phyloP scores from a whole-genome alignment of 2,329 filamentous ascomycete species.

The Xylariaceae sp. region DNA sequence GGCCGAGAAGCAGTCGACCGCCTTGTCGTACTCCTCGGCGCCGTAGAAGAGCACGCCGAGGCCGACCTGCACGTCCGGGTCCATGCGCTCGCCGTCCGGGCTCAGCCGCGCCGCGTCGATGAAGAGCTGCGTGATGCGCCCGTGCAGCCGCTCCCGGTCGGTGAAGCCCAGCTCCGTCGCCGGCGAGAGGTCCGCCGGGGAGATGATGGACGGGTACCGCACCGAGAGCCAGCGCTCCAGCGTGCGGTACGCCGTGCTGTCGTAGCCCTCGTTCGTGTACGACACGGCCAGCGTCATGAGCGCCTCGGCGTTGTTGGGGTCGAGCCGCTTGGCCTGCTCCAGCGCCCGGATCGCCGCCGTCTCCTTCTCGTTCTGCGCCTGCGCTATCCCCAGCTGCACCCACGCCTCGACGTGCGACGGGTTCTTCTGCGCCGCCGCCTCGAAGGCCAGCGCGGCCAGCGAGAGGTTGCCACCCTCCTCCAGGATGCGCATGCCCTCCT shows the following conservation, averaged over 20 bases:
- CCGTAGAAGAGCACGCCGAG: slow-evolving; percentile 96
- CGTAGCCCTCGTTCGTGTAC: slow-evolving; percentile 98
- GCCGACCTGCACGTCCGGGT: slow-evolving; percentile 95
- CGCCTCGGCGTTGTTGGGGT: slow-evolving; percentile 78
- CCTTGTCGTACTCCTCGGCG: slow-evolving; percentile 95
- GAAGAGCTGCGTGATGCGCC: slow-evolving; percentile 84
- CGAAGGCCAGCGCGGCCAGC: slow-evolving; percentile 86
- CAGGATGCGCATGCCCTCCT: slow-evolving; percentile 90
- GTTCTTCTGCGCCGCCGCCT: slow-evolving; percentile 88
- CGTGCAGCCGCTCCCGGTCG: slow-evolving; percentile 81
- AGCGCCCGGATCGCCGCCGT: slow-evolving; percentile 89
- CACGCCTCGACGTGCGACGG: slow-evolving; percentile 84
- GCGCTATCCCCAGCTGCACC: slow-evolving; percentile 83
- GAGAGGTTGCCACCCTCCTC: slow-evolving; percentile 89
- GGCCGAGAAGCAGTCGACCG: slow-evolving; percentile 94
- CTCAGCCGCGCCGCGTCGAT: slow-evolving; percentile 88
- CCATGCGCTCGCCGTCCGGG: slow-evolving; percentile 89
- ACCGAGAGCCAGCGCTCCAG: slow-evolving; percentile 94
- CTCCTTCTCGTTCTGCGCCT: slow-evolving; percentile 98
- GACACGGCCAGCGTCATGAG: slow-evolving; percentile 94
- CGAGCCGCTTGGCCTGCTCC: slow-evolving; percentile 82
- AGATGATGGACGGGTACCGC: slow-evolving; percentile 80
- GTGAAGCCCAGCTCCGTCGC: slow-evolving; percentile 88
- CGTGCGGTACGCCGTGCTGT: slow-evolving; percentile 91
- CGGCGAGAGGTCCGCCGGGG: slow-evolving; percentile 63